These are phyloP conservation scores for Acacia melanoxylon DNA, from an alignment of 306 rosid genomes.

Conservation along the genomic window DNA sequence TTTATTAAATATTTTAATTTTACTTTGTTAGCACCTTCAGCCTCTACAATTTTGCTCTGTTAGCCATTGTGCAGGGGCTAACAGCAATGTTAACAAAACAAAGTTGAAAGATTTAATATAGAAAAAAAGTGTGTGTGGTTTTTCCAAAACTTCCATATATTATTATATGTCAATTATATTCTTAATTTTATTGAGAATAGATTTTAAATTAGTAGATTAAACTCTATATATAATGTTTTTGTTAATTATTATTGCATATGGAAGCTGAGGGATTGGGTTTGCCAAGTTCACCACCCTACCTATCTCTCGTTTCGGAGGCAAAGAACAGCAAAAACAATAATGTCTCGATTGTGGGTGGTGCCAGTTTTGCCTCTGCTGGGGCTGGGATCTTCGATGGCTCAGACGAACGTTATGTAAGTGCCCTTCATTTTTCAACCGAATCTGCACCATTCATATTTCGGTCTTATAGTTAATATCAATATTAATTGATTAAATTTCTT, in stretches of 20 bases:
- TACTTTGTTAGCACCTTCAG: too few relatives aligned
- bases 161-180: too few relatives aligned
- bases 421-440: neutral
- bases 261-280: conserved; percentile 80
- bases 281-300: conserved; percentile 69
- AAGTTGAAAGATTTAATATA: too few relatives aligned
- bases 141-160: too few relatives aligned
- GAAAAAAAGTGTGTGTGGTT: too few relatives aligned
- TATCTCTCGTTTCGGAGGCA: conserved; percentile 46
- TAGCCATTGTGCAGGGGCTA: too few relatives aligned
- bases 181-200: neutral
- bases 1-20: too few relatives aligned
- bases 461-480: neutral
- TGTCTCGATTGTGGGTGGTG: conserved; percentile 47
- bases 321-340: conserved; percentile 23
- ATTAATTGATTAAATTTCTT: neutral
- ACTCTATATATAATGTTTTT: neutral
- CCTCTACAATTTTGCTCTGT: too few relatives aligned
- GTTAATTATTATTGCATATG: neutral
- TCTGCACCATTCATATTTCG: neutral
- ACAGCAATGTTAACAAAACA: too few relatives aligned
- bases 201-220: neutral
- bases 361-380: conserved; percentile 88
- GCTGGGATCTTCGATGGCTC: conserved; percentile 83
- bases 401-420: conserved; percentile 55